These are phyloP conservation scores for Chrysopogon serrulatus DNA, from an alignment of 176 grass and related monocot species.

Conservation along the genomic window DNA sequence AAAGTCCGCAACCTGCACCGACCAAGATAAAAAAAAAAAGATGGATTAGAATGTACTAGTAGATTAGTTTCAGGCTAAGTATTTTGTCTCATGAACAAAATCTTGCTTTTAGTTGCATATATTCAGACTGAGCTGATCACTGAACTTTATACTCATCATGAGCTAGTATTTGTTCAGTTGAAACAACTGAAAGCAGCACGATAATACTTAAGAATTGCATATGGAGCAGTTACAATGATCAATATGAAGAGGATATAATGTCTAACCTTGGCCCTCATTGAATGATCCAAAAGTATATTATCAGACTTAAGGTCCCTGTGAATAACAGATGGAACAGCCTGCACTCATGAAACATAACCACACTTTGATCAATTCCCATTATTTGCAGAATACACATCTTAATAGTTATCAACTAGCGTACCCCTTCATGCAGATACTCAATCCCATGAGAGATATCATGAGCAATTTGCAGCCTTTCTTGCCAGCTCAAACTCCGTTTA, in stretches of 20 bases:
- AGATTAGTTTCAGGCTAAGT: background rate
- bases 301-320: constrained; percentile 95
- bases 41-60: background rate
- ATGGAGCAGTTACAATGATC: constrained; percentile 18
- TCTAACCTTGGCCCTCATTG: constrained; percentile 88
- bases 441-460: constrained; percentile 86
- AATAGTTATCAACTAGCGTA: constrained; percentile 28
- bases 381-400: constrained; percentile 20
- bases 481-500: constrained; percentile 75
- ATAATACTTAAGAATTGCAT: constrained; percentile 27
- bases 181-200: constrained; percentile 6
- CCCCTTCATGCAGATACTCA: constrained; percentile 99
- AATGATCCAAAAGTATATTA: constrained; percentile 93
- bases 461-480: constrained; percentile 92
- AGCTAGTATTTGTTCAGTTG: constrained; percentile 17
- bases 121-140: background rate
- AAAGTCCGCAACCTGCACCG: constrained; percentile 80
- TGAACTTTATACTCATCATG: background rate
- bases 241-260: background rate
- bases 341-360: constrained; percentile 43
- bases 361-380: constrained; percentile 24
- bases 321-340: constrained; percentile 90
- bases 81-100: background rate
- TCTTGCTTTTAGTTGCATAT: background rate
- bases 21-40: constrained; percentile 7